Evolutionary conservation across 176 grass and related monocot genomes (phyloP).

Genomic region (Cenchrus fungigraminus): DNA sequence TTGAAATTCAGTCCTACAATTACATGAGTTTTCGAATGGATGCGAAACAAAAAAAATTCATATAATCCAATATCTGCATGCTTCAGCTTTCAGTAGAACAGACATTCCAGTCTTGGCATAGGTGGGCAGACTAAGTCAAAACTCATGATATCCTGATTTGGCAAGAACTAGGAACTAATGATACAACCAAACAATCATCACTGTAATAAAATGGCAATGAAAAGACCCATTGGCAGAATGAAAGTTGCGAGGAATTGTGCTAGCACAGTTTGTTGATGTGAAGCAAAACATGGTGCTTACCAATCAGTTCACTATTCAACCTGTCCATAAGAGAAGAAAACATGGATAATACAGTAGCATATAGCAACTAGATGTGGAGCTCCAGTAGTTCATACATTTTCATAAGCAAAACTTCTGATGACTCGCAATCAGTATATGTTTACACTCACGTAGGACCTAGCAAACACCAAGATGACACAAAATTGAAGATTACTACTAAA

Average conservation of each 20-base stretch:
- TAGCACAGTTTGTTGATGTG: constrained; percentile 1
- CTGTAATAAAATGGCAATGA: neutral
- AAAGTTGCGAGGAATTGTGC: neutral
- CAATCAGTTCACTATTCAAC: constrained; percentile 16
- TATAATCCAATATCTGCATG: neutral
- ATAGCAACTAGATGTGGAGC: neutral
- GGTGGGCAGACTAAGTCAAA: neutral
- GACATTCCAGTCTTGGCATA: neutral
- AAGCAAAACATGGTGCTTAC: constrained; percentile 3
- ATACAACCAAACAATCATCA: neutral
- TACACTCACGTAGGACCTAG: constrained; percentile 39
- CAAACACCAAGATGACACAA: constrained; percentile 23
- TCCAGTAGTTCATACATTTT: neutral
- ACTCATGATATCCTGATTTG: neutral
- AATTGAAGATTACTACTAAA: neutral
- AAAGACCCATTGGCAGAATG: neutral
- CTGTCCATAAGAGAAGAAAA: neutral
- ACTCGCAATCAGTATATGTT: constrained; percentile 38
- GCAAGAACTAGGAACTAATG: neutral
- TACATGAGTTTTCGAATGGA: neutral
- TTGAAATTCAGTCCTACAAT: neutral
- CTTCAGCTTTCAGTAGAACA: neutral
- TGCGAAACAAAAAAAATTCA: neutral
- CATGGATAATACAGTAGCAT: neutral
- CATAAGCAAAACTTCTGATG: constrained; percentile 45